These are phyloP conservation scores for Ochromonas danica DNA, from an alignment of 108 stramenopile genomes.

Conservation along the genomic window DNA sequence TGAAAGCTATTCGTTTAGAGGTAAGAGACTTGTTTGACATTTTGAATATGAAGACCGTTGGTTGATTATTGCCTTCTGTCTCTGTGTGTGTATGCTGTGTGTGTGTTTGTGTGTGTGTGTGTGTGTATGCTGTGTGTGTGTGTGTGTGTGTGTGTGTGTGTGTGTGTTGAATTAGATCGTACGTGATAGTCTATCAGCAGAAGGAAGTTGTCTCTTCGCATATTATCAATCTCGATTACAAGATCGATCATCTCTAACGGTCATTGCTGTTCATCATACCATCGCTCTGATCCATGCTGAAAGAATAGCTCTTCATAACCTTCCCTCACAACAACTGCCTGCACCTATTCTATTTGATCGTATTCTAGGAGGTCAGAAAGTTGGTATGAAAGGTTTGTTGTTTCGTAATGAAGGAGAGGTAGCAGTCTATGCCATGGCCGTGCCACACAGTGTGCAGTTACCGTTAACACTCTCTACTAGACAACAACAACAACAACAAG, in stretches of 20 bases:
- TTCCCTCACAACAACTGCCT: slow-evolving; percentile 14
- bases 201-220: slow-evolving; percentile 5
- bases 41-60: too few relatives aligned
- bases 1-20: too few relatives aligned
- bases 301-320: slow-evolving; percentile 16
- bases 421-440: slow-evolving; percentile 13
- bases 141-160: slow-evolving; percentile 14
- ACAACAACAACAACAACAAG: slow-evolving; percentile 16
- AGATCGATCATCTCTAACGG: slow-evolving; percentile 15
- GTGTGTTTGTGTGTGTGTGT: too few relatives aligned
- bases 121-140: too few relatives aligned
- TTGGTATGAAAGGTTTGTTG: slow-evolving; percentile 16
- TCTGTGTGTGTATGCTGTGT: too few relatives aligned
- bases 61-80: too few relatives aligned
- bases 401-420: slow-evolving; percentile 15
- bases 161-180: slow-evolving; percentile 10
- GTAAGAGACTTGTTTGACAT: too few relatives aligned
- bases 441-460: slow-evolving; percentile 14
- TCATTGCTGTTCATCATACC: slow-evolving; percentile 15
- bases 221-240: slow-evolving; percentile 5
- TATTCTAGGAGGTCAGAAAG: slow-evolving; percentile 15
- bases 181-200: slow-evolving; percentile 15
- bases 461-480: slow-evolving; percentile 15
- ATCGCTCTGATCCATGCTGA: slow-evolving; percentile 14
- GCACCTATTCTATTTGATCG: slow-evolving; percentile 15